phyloP scores from a whole-genome alignment of 257 asterid species.

The Paulownia fortunei region DNA sequence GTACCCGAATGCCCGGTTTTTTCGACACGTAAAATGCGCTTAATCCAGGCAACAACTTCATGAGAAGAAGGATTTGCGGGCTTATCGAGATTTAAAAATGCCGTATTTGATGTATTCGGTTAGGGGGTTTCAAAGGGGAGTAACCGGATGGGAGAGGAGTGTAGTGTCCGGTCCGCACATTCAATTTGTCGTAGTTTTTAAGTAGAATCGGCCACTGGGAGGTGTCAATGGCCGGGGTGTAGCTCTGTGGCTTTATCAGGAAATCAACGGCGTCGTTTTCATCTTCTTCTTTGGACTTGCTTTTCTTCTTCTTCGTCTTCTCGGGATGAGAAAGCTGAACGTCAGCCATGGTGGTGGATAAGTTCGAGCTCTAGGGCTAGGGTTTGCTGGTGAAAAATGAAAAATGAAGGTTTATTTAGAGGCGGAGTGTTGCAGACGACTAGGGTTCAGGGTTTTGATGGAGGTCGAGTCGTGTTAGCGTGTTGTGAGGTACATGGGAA shows the following conservation, averaged over 20 bases:
- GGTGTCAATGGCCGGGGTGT: conserved; percentile 79
- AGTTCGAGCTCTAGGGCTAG: conserved; percentile 2
- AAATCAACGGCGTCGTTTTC: conserved; percentile 47
- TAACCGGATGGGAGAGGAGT: conserved; percentile 88
- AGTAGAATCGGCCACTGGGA: conserved; percentile 94
- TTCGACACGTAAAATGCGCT: conserved; percentile 83
- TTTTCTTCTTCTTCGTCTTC: conserved; percentile 71
- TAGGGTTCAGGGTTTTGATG: conserved; percentile 60
- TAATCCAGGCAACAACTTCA: conserved; percentile 96
- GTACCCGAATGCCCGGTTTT: conserved; percentile 98
- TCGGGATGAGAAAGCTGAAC: conserved; percentile 65
- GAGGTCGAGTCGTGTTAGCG: background rate
- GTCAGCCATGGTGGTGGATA: conserved; percentile 65
- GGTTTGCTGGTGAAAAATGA: conserved; percentile 2
- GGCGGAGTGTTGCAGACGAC: conserved; percentile 28
- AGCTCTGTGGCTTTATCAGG: conserved; percentile 83
- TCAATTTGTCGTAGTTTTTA: conserved; percentile 82
- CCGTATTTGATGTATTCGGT: conserved; percentile 85
- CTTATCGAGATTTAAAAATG: conserved; percentile 76
- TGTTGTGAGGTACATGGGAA: conserved; percentile 31
- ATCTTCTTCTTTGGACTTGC: conserved; percentile 43
- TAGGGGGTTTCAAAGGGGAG: conserved; percentile 84
- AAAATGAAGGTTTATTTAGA: conserved; percentile 19
- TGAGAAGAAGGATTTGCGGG: conserved; percentile 95
- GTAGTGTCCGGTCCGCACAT: conserved; percentile 93